Percentiles rank a stretch among this genome's conserved stretches.
phyloP scores from a whole-genome alignment of 164 flowering plant species.

The Vitis rotundifolia region DNA sequence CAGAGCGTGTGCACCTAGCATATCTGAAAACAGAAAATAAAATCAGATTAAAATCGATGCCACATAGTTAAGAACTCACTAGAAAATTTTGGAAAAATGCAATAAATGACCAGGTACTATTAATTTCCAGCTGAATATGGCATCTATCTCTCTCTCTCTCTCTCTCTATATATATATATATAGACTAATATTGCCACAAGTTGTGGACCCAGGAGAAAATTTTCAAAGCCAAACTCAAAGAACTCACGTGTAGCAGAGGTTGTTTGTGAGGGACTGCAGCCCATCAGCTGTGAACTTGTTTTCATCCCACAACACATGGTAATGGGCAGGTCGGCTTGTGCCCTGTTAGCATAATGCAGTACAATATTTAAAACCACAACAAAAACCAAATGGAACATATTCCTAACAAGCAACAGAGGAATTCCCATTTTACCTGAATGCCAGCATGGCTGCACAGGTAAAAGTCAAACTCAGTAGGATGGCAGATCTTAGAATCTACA shows the following conservation, averaged over 20 bases:
- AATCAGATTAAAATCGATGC: background rate
- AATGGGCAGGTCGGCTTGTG: slow-evolving; percentile 73
- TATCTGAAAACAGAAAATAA: slow-evolving; percentile 39
- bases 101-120: too few relatives aligned
- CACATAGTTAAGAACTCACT: too few relatives aligned
- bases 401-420: background rate
- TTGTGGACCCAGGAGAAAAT: too few relatives aligned
- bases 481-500: slow-evolving; percentile 79
- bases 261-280: slow-evolving; percentile 66
- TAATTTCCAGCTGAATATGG: too few relatives aligned
- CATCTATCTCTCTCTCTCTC: too few relatives aligned
- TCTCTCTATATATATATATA: too few relatives aligned
- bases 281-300: slow-evolving; percentile 77
- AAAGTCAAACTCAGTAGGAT: slow-evolving; percentile 81
- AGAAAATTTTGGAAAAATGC: too few relatives aligned
- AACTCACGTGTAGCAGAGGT: slow-evolving; percentile 72
- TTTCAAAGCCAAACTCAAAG: background rate
- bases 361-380: background rate
- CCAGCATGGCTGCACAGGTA: slow-evolving; percentile 83
- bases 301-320: slow-evolving; percentile 79
- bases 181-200: too few relatives aligned
- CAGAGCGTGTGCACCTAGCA: slow-evolving; percentile 85
- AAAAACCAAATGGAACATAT: background rate
- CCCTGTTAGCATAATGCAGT: slow-evolving; percentile 37
- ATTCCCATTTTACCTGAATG: slow-evolving; percentile 42